Percentiles rank a stretch among this genome's conserved stretches.
These are phyloP conservation scores for Fusarium austroafricanum DNA, from an alignment of 2,329 filamentous ascomycete genomes.

Conservation along the genomic window DNA sequence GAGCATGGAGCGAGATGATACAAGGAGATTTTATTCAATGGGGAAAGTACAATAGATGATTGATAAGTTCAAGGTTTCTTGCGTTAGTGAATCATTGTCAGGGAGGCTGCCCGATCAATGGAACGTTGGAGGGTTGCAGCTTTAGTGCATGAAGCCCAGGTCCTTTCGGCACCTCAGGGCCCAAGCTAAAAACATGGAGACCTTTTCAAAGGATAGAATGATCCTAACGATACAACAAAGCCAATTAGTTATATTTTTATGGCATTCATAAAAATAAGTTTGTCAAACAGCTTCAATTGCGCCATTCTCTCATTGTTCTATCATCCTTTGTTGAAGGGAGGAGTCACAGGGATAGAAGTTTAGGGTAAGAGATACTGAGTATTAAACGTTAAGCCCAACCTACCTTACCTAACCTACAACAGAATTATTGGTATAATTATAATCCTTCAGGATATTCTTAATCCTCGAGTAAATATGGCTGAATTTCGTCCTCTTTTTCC, in stretches of 20 bases:
- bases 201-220: neutral
- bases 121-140: constrained; percentile 1
- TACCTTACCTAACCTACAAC: too few species aligned
- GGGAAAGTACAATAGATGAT: neutral
- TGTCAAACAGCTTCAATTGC: neutral
- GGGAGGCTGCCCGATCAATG: constrained; percentile 5
- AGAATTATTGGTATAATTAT: too few species aligned
- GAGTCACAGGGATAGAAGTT: neutral
- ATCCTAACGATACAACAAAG: neutral
- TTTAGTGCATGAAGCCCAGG: constrained; percentile 18
- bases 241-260: neutral
- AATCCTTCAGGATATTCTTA: neutral
- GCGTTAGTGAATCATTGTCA: constrained; percentile 17
- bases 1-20: constrained; percentile 13
- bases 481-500: neutral
- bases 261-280: neutral
- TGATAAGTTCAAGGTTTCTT: neutral
- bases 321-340: neutral
- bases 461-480: neutral
- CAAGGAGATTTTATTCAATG: neutral
- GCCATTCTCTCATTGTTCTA: neutral
- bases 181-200: constrained; percentile 21
- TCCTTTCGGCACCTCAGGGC: neutral
- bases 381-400: too few species aligned
- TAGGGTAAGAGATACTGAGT: neutral